Evolutionary conservation across 495 filamentous ascomycete species (phyloP).

Genomic region (Hyaloscypha hepaticicola): DNA sequence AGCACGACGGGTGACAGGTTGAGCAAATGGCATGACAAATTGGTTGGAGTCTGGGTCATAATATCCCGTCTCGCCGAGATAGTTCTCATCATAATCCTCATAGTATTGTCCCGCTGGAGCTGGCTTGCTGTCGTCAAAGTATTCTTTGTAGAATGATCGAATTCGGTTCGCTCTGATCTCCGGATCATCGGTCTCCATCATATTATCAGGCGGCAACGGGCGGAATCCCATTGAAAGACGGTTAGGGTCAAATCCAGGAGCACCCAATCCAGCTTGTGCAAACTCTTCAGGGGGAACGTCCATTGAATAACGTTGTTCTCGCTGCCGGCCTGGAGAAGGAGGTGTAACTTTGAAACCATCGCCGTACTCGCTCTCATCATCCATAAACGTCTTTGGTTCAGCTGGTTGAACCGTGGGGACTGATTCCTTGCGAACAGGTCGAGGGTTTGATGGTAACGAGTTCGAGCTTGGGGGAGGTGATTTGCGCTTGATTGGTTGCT

Average conservation of each 20-base stretch:
- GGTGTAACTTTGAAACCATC: conserved; percentile 56
- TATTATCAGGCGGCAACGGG: conserved; percentile 81
- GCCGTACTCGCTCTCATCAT: conserved; percentile 57
- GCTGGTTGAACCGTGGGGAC: neutral
- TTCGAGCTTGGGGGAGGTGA: conserved; percentile 12
- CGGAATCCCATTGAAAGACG: conserved; percentile 86
- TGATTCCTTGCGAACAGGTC: conserved; percentile 43
- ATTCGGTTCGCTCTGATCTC: conserved; percentile 95
- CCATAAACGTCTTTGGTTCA: conserved; percentile 9
- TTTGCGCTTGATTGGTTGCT: conserved; percentile 8
- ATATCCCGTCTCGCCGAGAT: conserved; percentile 59
- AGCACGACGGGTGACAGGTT: conserved; percentile 82
- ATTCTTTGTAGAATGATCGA: conserved; percentile 98
- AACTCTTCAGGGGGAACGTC: conserved; percentile 29
- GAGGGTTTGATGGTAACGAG: conserved; percentile 25
- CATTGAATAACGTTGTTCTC: conserved; percentile 31
- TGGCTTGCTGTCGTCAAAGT: conserved; percentile 84
- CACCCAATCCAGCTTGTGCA: conserved; percentile 41
- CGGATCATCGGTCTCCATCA: conserved; percentile 77
- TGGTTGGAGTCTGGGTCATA: conserved; percentile 75
- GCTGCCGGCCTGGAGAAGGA: conserved; percentile 39
- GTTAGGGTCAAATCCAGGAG: conserved; percentile 61
- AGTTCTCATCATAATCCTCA: conserved; percentile 67
- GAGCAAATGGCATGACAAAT: conserved; percentile 75
- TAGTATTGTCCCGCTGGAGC: conserved; percentile 54